A percentile compares a stretch with the other conserved stretches of the same genome.
These are phyloP conservation scores for Sophora flavescens DNA, from an alignment of 306 rosid genomes.

Conservation along the genomic window DNA sequence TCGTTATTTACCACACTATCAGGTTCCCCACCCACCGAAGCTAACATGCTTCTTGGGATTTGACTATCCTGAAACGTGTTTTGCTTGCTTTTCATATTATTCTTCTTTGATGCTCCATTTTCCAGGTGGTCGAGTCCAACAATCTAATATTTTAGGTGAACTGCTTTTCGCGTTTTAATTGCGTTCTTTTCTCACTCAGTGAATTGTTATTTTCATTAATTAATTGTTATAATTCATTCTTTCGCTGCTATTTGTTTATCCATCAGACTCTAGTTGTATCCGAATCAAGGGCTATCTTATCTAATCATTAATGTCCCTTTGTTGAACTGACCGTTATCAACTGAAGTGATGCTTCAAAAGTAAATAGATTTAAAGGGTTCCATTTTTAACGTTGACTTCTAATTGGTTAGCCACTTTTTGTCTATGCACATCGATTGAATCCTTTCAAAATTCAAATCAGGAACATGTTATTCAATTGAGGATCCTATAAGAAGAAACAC, in stretches of 20 bases:
- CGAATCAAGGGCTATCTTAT: slow-evolving; percentile 5
- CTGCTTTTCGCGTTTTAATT: neutral
- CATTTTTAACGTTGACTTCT: neutral
- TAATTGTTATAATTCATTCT: slow-evolving; percentile 1
- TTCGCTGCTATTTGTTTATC: slow-evolving; percentile 17
- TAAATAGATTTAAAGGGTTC: neutral
- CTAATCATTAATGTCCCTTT: slow-evolving; percentile 5
- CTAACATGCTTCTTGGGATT: slow-evolving; percentile 26
- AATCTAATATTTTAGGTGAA: slow-evolving; percentile 31
- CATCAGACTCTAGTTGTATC: neutral
- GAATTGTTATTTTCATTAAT: neutral
- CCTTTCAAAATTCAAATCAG: neutral
- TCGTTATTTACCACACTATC: no score
- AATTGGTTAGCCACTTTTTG: neutral
- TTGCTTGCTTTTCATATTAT: neutral
- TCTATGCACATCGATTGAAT: slow-evolving; percentile 9
- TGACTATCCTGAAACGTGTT: slow-evolving; percentile 3
- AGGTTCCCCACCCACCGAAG: no score
- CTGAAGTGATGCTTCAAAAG: neutral
- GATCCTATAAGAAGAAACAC: neutral
- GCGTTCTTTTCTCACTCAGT: neutral
- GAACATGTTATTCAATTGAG: slow-evolving; percentile 10
- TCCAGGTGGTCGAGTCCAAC: slow-evolving; percentile 13
- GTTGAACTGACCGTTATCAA: neutral
- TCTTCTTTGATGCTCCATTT: slow-evolving; percentile 30